A percentile compares a stretch with the other conserved stretches of the same genome.
Evolutionary conservation across 768 basidiomycete species (phyloP).

Genomic region (Hygrophoropsis aurantiaca): DNA sequence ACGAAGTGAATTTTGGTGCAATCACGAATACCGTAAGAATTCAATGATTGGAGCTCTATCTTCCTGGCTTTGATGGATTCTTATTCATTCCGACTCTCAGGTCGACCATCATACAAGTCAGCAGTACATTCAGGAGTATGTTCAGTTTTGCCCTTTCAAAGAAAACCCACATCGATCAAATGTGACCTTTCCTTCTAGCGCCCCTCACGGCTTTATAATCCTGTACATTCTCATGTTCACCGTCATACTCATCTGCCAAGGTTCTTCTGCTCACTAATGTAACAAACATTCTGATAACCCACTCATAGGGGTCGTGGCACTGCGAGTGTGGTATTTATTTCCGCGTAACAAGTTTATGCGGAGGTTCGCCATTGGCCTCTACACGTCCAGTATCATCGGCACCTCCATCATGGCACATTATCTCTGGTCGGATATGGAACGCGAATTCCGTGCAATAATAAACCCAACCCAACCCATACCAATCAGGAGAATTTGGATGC

Average conservation of each 20-base stretch:
- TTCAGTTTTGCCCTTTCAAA: too few relatives aligned
- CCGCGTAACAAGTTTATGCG: slow-evolving; percentile 27
- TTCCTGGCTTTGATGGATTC: too few relatives aligned
- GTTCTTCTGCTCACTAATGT: slow-evolving; percentile 11
- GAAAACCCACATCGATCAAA: too few relatives aligned
- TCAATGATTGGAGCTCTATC: too few relatives aligned
- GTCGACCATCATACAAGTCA: too few relatives aligned
- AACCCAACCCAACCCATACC: slow-evolving; percentile 13
- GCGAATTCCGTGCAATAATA: neutral
- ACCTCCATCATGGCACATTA: slow-evolving; percentile 32
- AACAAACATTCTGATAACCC: neutral
- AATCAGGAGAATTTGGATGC: neutral
- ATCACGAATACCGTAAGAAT: slow-evolving; percentile 24
- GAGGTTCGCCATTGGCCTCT: slow-evolving; percentile 27
- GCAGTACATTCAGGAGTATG: too few relatives aligned
- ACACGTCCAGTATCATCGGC: slow-evolving; percentile 25
- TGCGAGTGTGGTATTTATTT: slow-evolving; percentile 44
- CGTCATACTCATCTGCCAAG: slow-evolving; percentile 29
- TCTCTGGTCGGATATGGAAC: slow-evolving; percentile 36
- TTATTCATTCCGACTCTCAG: too few relatives aligned
- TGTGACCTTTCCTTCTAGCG: too few relatives aligned
- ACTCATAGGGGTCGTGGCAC: slow-evolving; percentile 35
- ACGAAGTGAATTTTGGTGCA: neutral
- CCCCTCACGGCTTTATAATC: too few relatives aligned
- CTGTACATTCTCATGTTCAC: slow-evolving; percentile 27